phyloP scores from a whole-genome alignment of 176 grass and related monocot genomes.

The Bolboschoenus planiculmis region DNA sequence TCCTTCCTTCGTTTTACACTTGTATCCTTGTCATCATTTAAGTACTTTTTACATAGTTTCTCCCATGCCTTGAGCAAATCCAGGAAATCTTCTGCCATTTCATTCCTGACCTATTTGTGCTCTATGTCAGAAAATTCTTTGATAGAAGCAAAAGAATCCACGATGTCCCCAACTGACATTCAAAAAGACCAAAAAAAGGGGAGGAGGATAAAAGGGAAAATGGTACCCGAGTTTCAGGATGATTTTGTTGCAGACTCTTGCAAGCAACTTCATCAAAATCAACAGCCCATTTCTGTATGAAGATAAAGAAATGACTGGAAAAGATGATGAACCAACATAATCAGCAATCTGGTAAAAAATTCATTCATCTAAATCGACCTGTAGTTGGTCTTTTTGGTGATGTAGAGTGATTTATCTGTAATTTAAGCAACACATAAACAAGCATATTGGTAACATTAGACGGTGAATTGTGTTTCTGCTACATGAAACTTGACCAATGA shows the following conservation, averaged over 20 bases:
- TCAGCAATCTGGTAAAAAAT: neutral
- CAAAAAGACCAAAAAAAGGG: slow-evolving; percentile 1
- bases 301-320: slow-evolving; percentile 6
- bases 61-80: slow-evolving; percentile 74
- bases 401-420: neutral
- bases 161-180: neutral
- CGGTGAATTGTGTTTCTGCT: neutral
- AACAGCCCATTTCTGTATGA: slow-evolving; percentile 75
- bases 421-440: neutral
- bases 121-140: slow-evolving; percentile 19
- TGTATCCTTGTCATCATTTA: slow-evolving; percentile 25
- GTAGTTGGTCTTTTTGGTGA: neutral
- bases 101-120: slow-evolving; percentile 64
- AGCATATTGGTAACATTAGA: neutral
- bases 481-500: neutral
- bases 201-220: slow-evolving; percentile 1
- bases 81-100: slow-evolving; percentile 73
- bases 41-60: slow-evolving; percentile 67
- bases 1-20: slow-evolving; percentile 2
- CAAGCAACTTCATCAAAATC: slow-evolving; percentile 69
- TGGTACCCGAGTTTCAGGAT: slow-evolving; percentile 70
- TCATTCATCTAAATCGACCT: neutral
- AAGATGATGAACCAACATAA: neutral
- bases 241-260: slow-evolving; percentile 63
- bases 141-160: neutral